Evolutionary conservation across 306 rosid species (phyloP).

Genomic region (Lathyrus oleraceus): DNA sequence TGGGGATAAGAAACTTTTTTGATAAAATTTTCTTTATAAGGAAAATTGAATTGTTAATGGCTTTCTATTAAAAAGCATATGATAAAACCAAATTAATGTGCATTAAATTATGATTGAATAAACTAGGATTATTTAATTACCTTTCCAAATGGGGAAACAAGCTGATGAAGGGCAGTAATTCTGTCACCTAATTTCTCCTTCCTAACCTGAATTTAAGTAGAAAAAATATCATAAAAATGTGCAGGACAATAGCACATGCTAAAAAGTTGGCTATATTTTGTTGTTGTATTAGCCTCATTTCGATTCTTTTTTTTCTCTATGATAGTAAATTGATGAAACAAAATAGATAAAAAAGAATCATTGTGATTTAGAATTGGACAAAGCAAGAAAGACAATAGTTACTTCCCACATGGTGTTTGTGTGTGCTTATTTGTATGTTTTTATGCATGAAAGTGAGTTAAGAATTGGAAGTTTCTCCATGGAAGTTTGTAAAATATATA

Average conservation of each 20-base stretch:
- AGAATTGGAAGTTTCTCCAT: conserved; percentile 46
- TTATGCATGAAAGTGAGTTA: conserved; percentile 34
- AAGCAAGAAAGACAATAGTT: conserved; percentile 73
- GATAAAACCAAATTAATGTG: background rate
- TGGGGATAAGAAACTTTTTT: conserved; percentile 13
- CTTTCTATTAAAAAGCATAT: background rate
- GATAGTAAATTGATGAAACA: conserved; percentile 38
- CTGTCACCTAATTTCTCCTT: conserved; percentile 99
- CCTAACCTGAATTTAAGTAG: conserved; percentile 73
- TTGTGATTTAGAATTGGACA: conserved; percentile 63
- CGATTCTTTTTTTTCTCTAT: conserved; percentile 27
- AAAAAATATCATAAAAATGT: conserved; percentile 24
- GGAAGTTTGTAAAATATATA: conserved; percentile 38
- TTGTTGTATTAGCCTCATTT: conserved; percentile 34
- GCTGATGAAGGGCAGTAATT: conserved; percentile 95
- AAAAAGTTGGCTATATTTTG: conserved; percentile 38
- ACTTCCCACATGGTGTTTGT: conserved; percentile 46
- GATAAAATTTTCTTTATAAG: conserved; percentile 15
- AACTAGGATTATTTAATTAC: conserved; percentile 45
- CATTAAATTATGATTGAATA: conserved; percentile 20
- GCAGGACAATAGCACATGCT: conserved; percentile 45
- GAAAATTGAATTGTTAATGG: background rate
- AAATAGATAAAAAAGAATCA: conserved; percentile 59
- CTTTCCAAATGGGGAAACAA: conserved; percentile 99
- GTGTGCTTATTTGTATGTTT: conserved; percentile 40